Evolutionary conservation across 345 rosid genomes (phyloP), one percentile per base, ranked within the genome.

Genomic region (Populus ilicifolia): DNA sequence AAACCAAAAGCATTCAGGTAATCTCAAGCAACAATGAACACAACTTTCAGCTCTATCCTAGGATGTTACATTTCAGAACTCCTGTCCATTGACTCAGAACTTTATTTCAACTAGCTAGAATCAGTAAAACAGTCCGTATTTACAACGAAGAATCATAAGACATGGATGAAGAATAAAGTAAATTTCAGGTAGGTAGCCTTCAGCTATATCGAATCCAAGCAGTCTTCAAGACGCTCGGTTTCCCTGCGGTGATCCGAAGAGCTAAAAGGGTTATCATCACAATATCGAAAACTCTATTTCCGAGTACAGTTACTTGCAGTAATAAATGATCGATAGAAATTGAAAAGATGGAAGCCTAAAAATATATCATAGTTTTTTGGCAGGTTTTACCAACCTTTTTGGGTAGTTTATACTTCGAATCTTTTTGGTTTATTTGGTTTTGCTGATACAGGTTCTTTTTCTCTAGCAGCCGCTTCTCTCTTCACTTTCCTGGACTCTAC

Each of bases 401-500:
- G 77, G 66, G 35, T 77, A 74, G 74, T 38, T 83, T 69, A 52
- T 80, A 79, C 14, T 84, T 69, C 69, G 80, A 30, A 29, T 71
- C 73, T 63, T 89, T 84, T 62, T 84, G 78, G 66, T 69, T 20
- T 82, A 85, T 20, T 89, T 89, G 35, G 68, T 80, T 79, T 87
- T 33, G 62, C 67, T 18, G 80, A 30, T n/a, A 62, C 75, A 21
- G 84, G 77, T 84, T 88, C 96, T 73, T 90, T 93, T 71, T 92
- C 98, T 80, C 88, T 86, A 6, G 87, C 88, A 13, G 85, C 88
- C 41, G 92, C 87, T 89, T 91, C 96, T 75, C 93, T 93, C 86
- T 88, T 96, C 75, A 82, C 88, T 78, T 89, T 90, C 88, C 84
- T 93, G 30, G 90, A 88, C 86, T 93, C 98, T 33, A 89, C 85